phyloP scores from a whole-genome alignment of 1,284 basidiomycete genomes.

The Tilletia setariae region DNA sequence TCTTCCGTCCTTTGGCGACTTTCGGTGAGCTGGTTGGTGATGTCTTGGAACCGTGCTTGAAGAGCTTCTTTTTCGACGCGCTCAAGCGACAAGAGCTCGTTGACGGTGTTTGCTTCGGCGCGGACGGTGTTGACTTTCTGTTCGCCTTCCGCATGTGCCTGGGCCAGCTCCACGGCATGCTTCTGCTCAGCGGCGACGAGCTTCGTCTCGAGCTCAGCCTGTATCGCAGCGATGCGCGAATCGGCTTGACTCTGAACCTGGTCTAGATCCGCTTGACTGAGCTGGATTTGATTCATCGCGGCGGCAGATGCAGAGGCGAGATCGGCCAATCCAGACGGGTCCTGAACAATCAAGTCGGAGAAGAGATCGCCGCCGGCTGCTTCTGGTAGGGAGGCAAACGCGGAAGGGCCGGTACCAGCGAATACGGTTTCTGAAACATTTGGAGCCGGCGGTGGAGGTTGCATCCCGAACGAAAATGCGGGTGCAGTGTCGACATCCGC shows the following conservation, averaged over 20 bases:
- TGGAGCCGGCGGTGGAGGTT: neutral
- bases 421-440: no score
- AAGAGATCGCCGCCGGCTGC: neutral
- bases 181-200: slow-evolving; percentile 21
- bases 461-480: neutral
- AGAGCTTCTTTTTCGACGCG: neutral
- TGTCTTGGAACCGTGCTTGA: neutral
- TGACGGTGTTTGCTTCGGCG: slow-evolving; percentile 28
- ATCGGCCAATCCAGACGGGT: neutral
- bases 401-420: no score
- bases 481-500: neutral
- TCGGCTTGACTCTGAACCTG: slow-evolving; percentile 18
- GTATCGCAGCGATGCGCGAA: neutral
- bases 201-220: slow-evolving; percentile 15
- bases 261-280: neutral
- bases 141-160: slow-evolving; percentile 30
- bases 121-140: slow-evolving; percentile 31
- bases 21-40: slow-evolving; percentile 1
- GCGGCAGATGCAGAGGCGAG: neutral
- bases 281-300: neutral
- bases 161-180: slow-evolving; percentile 26
- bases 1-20: neutral
- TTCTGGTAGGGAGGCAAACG: neutral
- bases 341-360: neutral
- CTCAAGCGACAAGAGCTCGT: neutral